Conservation (phyloP, 2,329 filamentous ascomycete genomes). For the Colletotrichum musicola region DNA sequence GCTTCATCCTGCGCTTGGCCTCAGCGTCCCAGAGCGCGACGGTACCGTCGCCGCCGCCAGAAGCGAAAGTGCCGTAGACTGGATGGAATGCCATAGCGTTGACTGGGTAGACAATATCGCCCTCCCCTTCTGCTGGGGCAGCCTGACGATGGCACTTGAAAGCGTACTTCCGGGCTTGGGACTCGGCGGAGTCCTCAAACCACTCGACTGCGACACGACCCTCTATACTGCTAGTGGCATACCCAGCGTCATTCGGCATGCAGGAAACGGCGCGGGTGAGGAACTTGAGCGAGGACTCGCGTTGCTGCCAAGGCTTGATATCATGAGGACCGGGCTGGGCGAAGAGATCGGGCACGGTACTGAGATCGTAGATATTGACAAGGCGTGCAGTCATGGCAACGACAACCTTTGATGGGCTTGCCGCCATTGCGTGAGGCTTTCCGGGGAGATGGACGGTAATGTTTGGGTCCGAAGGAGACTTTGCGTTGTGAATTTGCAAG, state of each 20-base stretch:
- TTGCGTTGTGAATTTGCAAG: conserved; percentile 83
- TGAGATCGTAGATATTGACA: conserved; percentile 94
- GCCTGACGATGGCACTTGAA: conserved; percentile 97
- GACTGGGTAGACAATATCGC: conserved; percentile 90
- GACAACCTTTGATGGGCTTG: conserved; percentile 83
- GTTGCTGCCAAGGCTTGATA: conserved; percentile 88
- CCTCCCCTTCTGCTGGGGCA: conserved; percentile 70
- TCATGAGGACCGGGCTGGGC: conserved; percentile 61
- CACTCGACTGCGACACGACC: conserved; percentile 96
- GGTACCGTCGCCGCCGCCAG: conserved; percentile 88
- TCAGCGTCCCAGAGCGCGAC: conserved; percentile 95
- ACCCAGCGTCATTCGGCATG: conserved; percentile 97
- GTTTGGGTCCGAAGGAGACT: conserved; percentile 63
- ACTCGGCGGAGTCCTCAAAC: conserved; percentile 91
- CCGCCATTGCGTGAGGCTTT: conserved; percentile 90
- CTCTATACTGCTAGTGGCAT: conserved; percentile 92
- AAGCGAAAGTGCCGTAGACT: conserved; percentile 85
- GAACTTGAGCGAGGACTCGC: conserved; percentile 95
- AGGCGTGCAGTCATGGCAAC: conserved; percentile 95
- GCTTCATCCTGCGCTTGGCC: conserved; percentile 88
- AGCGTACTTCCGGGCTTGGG: conserved; percentile 93
- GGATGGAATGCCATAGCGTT: conserved; percentile 93
- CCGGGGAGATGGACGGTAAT: conserved; percentile 79
- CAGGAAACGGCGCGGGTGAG: conserved; percentile 93
- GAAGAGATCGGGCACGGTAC: conserved; percentile 70